phyloP scores from a whole-genome alignment of 1,284 basidiomycete genomes.

The Ustilago tritici region DNA sequence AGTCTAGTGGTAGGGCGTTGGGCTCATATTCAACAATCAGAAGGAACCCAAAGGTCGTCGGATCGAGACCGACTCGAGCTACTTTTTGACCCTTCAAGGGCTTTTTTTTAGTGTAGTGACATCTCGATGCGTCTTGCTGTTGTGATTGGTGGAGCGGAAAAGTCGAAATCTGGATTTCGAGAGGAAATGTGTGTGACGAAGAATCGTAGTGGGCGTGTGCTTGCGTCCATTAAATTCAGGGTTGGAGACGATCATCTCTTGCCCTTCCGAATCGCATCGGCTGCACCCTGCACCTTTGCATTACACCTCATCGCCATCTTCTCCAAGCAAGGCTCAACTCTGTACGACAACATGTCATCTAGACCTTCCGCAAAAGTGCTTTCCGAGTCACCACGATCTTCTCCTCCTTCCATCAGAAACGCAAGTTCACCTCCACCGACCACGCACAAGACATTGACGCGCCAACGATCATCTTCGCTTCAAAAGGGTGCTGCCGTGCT shows the following conservation, averaged over 20 bases:
- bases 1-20: conserved; percentile 54
- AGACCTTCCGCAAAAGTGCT: conserved; percentile 25
- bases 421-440: conserved; percentile 17
- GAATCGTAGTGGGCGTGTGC: background rate
- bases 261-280: background rate
- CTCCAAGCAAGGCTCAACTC: background rate
- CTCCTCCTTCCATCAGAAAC: conserved; percentile 27
- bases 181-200: background rate
- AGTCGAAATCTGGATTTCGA: background rate
- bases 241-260: background rate
- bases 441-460: conserved; percentile 21
- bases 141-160: background rate
- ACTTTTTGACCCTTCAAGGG: conserved; percentile 26
- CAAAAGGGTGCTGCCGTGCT: conserved; percentile 67
- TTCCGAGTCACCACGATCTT: conserved; percentile 40
- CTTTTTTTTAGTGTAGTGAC: background rate
- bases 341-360: conserved; percentile 20
- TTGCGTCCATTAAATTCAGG: background rate
- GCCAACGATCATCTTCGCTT: conserved; percentile 60
- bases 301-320: background rate
- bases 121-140: no score
- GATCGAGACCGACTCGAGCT: conserved; percentile 60
- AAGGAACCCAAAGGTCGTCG: conserved; percentile 59
- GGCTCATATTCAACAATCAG: conserved; percentile 48
- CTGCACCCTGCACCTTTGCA: conserved; percentile 11